Conservation (phyloP, 441 rosid genomes). For the Oxalis stricta region DNA sequence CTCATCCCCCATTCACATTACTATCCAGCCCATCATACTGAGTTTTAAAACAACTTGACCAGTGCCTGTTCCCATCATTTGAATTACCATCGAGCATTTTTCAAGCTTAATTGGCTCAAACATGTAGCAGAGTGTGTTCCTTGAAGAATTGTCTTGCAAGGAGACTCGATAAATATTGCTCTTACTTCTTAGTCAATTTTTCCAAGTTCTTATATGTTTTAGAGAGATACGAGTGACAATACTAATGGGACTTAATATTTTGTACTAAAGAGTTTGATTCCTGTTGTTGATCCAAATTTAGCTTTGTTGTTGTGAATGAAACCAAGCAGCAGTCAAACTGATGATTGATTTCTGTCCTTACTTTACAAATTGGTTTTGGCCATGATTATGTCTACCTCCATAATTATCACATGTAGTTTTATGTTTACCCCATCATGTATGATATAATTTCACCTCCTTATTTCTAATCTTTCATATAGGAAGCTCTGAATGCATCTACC, state of each 20-base stretch:
- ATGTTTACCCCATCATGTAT: background rate
- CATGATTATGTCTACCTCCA: background rate
- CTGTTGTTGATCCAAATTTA: no score
- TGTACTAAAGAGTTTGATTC: no score
- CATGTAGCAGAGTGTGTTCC: background rate
- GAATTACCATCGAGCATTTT: background rate
- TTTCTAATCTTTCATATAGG: conserved; percentile 29
- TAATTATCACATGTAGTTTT: background rate
- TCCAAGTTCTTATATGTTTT: background rate
- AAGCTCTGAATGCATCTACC: conserved; percentile 40
- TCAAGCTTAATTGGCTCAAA: background rate
- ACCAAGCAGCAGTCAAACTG: no score
- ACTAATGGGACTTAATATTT: background rate
- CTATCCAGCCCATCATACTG: background rate
- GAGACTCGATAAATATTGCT: background rate
- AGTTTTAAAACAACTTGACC: background rate
- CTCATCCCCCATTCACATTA: background rate
- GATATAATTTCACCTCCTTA: background rate
- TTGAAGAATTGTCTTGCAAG: background rate
- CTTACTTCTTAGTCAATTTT: no score
- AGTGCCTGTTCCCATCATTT: background rate
- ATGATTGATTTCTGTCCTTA: no score
- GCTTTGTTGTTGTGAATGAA: no score
- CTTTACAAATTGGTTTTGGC: no score
- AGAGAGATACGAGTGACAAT: background rate